phyloP scores from a whole-genome alignment of 2,329 filamentous ascomycete genomes.

The Ophiostoma populinum region DNA sequence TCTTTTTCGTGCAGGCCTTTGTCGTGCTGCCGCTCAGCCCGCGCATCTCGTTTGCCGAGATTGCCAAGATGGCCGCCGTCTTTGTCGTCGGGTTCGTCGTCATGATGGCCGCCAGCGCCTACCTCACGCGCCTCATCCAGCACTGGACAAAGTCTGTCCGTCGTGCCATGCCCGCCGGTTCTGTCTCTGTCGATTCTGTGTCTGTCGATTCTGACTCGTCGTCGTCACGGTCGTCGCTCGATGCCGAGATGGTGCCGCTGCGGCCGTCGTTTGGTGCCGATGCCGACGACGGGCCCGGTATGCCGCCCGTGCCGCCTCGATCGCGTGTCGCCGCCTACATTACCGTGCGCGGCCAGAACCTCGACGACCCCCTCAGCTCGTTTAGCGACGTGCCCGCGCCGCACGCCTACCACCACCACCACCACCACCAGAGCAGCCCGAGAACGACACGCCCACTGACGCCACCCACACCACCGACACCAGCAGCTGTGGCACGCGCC shows the following conservation, averaged over 20 bases:
- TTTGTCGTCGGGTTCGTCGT: constrained; percentile 40
- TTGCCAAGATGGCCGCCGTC: constrained; percentile 40
- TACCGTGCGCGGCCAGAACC: constrained; percentile 12
- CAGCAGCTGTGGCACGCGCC: constrained; percentile 26
- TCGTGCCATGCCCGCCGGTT: too few relatives aligned
- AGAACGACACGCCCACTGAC: neutral
- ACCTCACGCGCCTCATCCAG: constrained; percentile 35
- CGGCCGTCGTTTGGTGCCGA: constrained; percentile 10
- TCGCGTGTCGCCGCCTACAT: constrained; percentile 12
- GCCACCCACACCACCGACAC: neutral
- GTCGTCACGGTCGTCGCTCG: too few relatives aligned
- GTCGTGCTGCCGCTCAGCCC: constrained; percentile 39
- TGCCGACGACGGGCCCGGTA: neutral
- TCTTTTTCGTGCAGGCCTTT: constrained; percentile 43
- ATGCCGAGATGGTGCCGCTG: constrained; percentile 8
- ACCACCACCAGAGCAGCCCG: too few relatives aligned
- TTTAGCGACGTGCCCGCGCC: constrained; percentile 10
- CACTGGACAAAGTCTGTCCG: too few relatives aligned
- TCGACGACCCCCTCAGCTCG: constrained; percentile 12
- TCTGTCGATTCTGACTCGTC: too few relatives aligned
- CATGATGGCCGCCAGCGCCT: constrained; percentile 34
- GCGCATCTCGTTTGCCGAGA: constrained; percentile 32
- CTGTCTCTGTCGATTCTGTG: too few relatives aligned
- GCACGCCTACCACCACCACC: constrained; percentile 11
- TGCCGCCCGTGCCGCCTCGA: constrained; percentile 6